Percentiles rank a stretch among this genome's conserved stretches.
phyloP scores from a whole-genome alignment of 805 yeast genomes.

The Candida argentea region DNA sequence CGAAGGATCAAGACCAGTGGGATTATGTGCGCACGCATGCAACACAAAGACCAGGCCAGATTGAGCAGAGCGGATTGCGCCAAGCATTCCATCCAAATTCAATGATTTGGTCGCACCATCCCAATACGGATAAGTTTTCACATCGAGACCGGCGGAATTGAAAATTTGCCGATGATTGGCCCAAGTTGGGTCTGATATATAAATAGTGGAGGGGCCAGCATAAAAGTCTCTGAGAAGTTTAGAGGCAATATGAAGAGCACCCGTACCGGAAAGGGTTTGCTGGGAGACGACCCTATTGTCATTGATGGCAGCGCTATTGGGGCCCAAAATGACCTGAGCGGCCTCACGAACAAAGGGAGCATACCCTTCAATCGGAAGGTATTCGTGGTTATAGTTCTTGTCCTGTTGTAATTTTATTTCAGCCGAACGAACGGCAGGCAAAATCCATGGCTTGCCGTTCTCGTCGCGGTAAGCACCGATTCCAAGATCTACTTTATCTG shows the following conservation, averaged over 20 bases:
- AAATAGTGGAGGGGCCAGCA: constrained; percentile 37
- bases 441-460: constrained; percentile 59
- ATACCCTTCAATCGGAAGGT: constrained; percentile 73
- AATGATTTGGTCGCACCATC: constrained; percentile 58
- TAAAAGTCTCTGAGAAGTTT: constrained; percentile 47
- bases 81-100: constrained; percentile 59
- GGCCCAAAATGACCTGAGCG: constrained; percentile 63
- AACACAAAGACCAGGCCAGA: constrained; percentile 69
- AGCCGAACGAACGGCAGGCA: constrained; percentile 60
- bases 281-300: constrained; percentile 47
- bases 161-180: constrained; percentile 89
- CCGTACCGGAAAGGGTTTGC: constrained; percentile 81
- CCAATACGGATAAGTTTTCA: constrained; percentile 80
- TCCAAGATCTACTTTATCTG: constrained; percentile 73
- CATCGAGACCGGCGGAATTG: constrained; percentile 54
- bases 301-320: constrained; percentile 40
- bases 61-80: constrained; percentile 55
- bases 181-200: constrained; percentile 92
- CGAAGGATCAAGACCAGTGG: constrained; percentile 93
- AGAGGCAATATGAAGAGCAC: constrained; percentile 88
- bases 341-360: constrained; percentile 60
- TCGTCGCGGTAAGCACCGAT: constrained; percentile 74
- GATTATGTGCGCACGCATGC: constrained; percentile 97
- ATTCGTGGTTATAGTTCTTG: constrained; percentile 72
- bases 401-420: constrained; percentile 53